Evolutionary conservation across 2,329 filamentous ascomycete species (phyloP).

Genomic region (Dactylellina parvicollis): DNA sequence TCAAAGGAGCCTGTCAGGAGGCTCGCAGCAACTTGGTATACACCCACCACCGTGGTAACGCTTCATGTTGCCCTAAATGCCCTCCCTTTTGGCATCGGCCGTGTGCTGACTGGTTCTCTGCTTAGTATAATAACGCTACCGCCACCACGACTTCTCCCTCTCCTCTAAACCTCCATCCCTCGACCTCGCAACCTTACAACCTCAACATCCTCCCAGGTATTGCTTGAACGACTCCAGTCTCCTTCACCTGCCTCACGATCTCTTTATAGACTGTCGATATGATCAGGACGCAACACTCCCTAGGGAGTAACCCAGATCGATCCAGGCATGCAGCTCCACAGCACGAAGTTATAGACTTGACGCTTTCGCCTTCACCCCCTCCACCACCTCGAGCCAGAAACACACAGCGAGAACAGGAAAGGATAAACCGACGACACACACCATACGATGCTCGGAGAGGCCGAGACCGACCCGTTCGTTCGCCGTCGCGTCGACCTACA

Average conservation of each 20-base stretch:
- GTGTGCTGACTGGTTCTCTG: constrained; percentile 1
- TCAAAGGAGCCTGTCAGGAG: constrained; percentile 12
- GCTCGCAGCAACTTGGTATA: constrained; percentile 10
- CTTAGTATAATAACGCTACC: constrained; percentile 6
- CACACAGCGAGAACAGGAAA: constrained; percentile 2
- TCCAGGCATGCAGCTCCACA: not conserved
- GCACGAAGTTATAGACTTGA: constrained; percentile 44
- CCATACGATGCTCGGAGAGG: constrained; percentile 24
- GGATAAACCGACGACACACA: constrained; percentile 4
- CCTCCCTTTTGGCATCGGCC: not conserved
- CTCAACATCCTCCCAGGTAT: constrained; percentile 5
- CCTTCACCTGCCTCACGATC: constrained; percentile 18
- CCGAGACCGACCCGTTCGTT: constrained; percentile 15
- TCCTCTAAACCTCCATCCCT: constrained; percentile 5
- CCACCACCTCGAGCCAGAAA: constrained; percentile 30
- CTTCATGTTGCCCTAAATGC: no score
- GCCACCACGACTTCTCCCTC: not conserved
- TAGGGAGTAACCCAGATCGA: constrained; percentile 18
- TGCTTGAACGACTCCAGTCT: constrained; percentile 10
- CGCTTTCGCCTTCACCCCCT: constrained; percentile 36
- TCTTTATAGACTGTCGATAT: constrained; percentile 14
- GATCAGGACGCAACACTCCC: constrained; percentile 24
- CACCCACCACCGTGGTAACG: not conserved
- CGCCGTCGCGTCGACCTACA: constrained; percentile 14
- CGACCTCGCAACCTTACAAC: not conserved